These are phyloP conservation scores for Kazachstania sp. DNA, from an alignment of 1,139 yeast genomes.

Conservation along the genomic window DNA sequence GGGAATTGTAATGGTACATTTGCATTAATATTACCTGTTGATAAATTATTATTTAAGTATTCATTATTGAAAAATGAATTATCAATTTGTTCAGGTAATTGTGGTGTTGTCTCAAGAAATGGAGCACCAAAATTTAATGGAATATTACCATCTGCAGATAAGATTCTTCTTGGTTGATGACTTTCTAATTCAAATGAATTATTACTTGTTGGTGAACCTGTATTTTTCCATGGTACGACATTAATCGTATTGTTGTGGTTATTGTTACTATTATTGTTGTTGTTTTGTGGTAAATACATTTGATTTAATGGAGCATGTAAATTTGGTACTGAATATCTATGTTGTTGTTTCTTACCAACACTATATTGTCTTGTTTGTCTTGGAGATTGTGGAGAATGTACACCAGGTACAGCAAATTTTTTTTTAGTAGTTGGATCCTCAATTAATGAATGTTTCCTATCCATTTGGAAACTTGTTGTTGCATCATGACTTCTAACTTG, in stretches of 20 bases:
- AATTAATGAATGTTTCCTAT: not conserved
- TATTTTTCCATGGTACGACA: slow-evolving; percentile 10
- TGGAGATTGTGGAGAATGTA: slow-evolving; percentile 7
- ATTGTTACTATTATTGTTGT: not conserved
- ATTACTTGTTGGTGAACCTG: not conserved
- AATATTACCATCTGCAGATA: not conserved
- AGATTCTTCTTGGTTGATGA: not conserved
- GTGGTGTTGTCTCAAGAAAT: not conserved
- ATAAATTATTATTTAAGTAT: not conserved
- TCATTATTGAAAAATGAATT: not conserved
- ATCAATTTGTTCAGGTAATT: not conserved
- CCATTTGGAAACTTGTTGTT: not conserved
- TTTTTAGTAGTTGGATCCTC: slow-evolving; percentile 1
- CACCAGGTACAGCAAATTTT: not conserved
- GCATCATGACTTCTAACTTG: not conserved
- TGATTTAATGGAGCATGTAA: slow-evolving; percentile 17
- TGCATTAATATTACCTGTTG: not conserved
- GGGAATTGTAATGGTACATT: not conserved
- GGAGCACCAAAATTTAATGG: not conserved
- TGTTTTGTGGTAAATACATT: slow-evolving; percentile 4
- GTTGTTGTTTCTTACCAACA: slow-evolving; percentile 18
- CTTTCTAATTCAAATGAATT: not conserved
- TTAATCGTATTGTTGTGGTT: slow-evolving; percentile 2
- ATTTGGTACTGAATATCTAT: slow-evolving; percentile 21
- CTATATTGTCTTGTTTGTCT: slow-evolving; percentile 8